A percentile compares a stretch with the other conserved stretches of the same genome.
phyloP scores from a whole-genome alignment of 441 rosid species.

The Codiaeum variegatum region DNA sequence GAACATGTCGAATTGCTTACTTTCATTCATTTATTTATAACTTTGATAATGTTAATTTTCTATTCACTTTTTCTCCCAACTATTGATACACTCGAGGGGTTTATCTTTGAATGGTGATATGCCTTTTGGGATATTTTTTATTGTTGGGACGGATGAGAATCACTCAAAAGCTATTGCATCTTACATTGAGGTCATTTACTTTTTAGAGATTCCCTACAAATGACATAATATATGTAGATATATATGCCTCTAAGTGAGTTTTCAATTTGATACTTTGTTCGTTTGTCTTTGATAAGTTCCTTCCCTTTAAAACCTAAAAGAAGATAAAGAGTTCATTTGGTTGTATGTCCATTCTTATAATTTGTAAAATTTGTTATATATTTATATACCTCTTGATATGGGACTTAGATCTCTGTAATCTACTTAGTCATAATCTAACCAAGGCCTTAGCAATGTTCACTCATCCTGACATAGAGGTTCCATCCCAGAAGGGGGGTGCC shows the following conservation, averaged over 20 bases:
- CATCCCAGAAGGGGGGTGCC: too few species aligned
- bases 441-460: too few species aligned
- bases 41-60: constrained; percentile 6
- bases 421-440: too few species aligned
- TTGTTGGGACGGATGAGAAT: constrained; percentile 45
- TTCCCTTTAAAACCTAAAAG: not conserved
- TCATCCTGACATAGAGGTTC: too few species aligned
- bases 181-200: constrained; percentile 35
- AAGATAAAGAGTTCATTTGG: too few species aligned
- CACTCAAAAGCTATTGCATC: constrained; percentile 47
- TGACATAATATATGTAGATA: not conserved
- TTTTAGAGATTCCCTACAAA: not conserved
- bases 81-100: constrained; percentile 59
- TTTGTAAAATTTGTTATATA: too few species aligned
- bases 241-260: not conserved
- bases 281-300: not conserved
- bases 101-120: constrained; percentile 67
- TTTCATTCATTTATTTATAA: not conserved
- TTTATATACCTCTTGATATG: too few species aligned
- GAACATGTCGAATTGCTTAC: not conserved
- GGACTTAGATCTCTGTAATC: too few species aligned
- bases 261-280: not conserved
- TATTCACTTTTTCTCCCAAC: constrained; percentile 30
- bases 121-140: constrained; percentile 61
- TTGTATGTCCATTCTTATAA: too few species aligned